Evolutionary conservation across 169 alveolate genomes (phyloP), one percentile per base, ranked within the genome.

Genomic region (Besnoitia besnoiti): DNA sequence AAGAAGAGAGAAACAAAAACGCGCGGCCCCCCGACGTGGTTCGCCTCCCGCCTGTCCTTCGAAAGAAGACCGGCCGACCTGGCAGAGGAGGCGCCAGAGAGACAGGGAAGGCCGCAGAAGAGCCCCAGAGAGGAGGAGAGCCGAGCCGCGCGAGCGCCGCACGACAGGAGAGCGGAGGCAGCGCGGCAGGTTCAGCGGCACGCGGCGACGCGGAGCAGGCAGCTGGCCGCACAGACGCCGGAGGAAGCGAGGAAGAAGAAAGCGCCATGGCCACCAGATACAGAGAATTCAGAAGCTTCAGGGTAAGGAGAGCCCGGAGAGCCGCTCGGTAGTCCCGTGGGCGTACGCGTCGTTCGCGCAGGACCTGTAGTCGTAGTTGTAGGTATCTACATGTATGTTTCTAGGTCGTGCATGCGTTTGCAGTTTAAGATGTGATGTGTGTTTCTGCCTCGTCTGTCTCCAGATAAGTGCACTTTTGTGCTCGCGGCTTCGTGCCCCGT

Each of bases 11-110:
- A 59, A 46, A 80, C 73, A 61, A 62, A 59, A 82, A 67, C 85
- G 42, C 62, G 75, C 59, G 85, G 61, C 73, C 91, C 73, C 91
- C 91, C 39, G 91, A 87, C 73, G 42, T 67, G 5, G 85, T 87
- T 35, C 85, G 55, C 40, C 33, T 87, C 50, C 91, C 91, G 24
- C 49, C 91, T 0, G 73, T 87, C 12, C 85, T 87, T 21, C 67
- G 67, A 5, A 5, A n/a, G 3, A 55, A 19, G 24, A 5, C 33
- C 30, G 12, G n/a, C 30, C 67, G 67, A 19, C 67, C 30, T 0
- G 67, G 27, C 7, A n/a, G 55, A 5, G 55, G 24, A 5, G 55
- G 55, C 55, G 55, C n/a, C n/a, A n/a, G n/a, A n/a, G n/a, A n/a
- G n/a, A n/a, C n/a, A n/a, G n/a, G n/a, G n/a, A n/a, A n/a, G n/a